phyloP scores from a whole-genome alignment of 202 grass and related monocot species.

The Digitaria exilis region DNA sequence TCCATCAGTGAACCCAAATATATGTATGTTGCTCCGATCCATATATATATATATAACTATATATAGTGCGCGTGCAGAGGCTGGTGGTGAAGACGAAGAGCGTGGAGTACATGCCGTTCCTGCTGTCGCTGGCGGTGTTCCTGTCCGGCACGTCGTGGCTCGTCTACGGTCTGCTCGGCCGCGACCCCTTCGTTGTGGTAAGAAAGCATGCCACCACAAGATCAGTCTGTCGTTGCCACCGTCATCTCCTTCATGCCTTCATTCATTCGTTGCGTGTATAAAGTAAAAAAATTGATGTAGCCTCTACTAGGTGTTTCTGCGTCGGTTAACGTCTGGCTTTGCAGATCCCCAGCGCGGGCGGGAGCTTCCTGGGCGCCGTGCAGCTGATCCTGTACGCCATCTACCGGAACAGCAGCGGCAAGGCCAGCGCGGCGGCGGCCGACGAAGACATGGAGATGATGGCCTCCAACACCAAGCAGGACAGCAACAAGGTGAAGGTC shows the following conservation, averaged over 20 bases:
- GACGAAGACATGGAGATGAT: constrained; percentile 48
- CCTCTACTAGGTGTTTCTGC: background rate
- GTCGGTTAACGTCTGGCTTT: background rate
- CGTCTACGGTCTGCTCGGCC: constrained; percentile 82
- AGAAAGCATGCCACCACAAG: background rate
- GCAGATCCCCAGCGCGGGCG: constrained; percentile 92
- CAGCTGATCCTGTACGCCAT: constrained; percentile 84
- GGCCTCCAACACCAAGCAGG: constrained; percentile 31
- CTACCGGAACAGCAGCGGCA: constrained; percentile 63
- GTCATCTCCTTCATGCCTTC: no score
- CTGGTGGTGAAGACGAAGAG: no score
- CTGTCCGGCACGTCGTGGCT: constrained; percentile 97
- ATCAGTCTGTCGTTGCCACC: background rate
- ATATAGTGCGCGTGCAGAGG: constrained; percentile 50
- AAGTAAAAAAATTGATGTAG: background rate
- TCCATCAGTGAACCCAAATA: no score
- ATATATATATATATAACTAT: background rate
- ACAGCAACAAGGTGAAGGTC: constrained; percentile 51
- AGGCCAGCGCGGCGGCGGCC: background rate
- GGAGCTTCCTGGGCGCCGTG: constrained; percentile 70
- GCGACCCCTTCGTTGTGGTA: constrained; percentile 84
- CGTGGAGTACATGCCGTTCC: no score
- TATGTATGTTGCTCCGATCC: no score
- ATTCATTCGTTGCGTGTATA: background rate
- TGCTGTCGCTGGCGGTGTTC: constrained; percentile 90